Evolutionary conservation across 257 asterid genomes (phyloP).

Genomic region (Orobanche coerulescens): DNA sequence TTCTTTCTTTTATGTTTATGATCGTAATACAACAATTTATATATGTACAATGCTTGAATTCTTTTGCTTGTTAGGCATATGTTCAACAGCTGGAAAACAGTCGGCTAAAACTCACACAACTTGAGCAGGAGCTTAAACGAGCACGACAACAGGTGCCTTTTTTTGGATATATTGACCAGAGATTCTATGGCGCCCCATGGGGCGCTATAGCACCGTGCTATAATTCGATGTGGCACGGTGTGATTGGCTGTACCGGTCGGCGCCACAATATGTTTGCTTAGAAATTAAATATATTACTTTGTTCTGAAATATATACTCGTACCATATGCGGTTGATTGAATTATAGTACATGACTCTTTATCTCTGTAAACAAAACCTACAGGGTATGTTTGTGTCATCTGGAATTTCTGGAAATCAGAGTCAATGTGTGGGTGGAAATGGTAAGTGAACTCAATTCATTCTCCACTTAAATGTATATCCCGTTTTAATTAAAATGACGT

Average conservation of each 20-base stretch:
- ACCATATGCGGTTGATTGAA: neutral
- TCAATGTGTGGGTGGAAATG: slow-evolving; percentile 47
- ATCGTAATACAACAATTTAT: neutral
- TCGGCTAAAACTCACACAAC: slow-evolving; percentile 60
- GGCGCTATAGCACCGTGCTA: too few relatives aligned
- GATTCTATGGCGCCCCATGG: too few relatives aligned
- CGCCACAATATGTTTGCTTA: neutral
- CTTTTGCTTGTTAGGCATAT: slow-evolving; percentile 53
- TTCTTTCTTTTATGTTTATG: neutral
- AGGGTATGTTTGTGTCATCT: slow-evolving; percentile 37
- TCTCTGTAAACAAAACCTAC: slow-evolving; percentile 20
- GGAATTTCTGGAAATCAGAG: slow-evolving; percentile 46
- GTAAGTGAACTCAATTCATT: slow-evolving; percentile 28
- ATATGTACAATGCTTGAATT: slow-evolving; percentile 12
- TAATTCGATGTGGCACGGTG: too few relatives aligned
- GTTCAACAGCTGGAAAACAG: slow-evolving; percentile 91
- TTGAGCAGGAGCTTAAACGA: slow-evolving; percentile 77
- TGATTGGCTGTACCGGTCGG: too few relatives aligned
- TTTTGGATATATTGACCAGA: too few relatives aligned
- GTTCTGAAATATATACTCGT: neutral
- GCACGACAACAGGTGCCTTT: slow-evolving; percentile 69
- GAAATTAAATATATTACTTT: neutral
- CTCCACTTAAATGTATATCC: neutral
- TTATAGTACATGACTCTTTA: neutral
- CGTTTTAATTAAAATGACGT: neutral